These are phyloP conservation scores for Sphaerostilbella broomeana DNA, from an alignment of 2,329 filamentous ascomycete genomes.

Conservation along the genomic window DNA sequence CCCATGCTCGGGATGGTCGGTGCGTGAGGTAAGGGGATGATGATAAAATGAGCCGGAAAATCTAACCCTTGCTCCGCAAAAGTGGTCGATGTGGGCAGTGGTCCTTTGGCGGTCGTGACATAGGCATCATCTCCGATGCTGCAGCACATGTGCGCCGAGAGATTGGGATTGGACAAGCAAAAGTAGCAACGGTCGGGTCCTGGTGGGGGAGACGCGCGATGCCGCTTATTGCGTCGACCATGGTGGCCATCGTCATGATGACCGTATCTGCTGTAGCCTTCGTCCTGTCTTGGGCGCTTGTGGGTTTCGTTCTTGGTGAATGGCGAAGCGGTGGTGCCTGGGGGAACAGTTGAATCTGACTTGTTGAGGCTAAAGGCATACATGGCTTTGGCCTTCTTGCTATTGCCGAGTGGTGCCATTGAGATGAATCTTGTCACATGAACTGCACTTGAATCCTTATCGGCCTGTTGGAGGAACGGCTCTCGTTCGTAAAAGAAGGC, in stretches of 20 bases:
- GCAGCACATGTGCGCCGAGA: conserved; percentile 81
- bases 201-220: conserved; percentile 48
- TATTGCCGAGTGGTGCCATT: conserved; percentile 70
- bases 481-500: conserved; percentile 82
- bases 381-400: conserved; percentile 69
- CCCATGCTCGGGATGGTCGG: conserved; percentile 66
- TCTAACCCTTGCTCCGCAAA: conserved; percentile 58
- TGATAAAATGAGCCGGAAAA: conserved; percentile 82
- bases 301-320: conserved; percentile 46
- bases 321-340: conserved; percentile 70
- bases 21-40: conserved; percentile 80
- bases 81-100: conserved; percentile 64
- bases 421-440: conserved; percentile 84
- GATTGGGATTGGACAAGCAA: conserved; percentile 79
- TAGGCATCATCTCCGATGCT: conserved; percentile 85
- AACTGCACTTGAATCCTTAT: conserved; percentile 41
- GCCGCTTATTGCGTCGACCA: conserved; percentile 40
- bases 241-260: conserved; percentile 38
- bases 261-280: conserved; percentile 50
- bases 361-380: conserved; percentile 71
- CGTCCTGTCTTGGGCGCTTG: conserved; percentile 49
- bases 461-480: conserved; percentile 69
- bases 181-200: conserved; percentile 86
- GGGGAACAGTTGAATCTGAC: conserved; percentile 56
- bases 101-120: conserved; percentile 86